Percentiles rank a stretch among this genome's conserved stretches.
Conservation (phyloP, 805 yeast genomes). For the Crinitomyces ghanaensis region DNA sequence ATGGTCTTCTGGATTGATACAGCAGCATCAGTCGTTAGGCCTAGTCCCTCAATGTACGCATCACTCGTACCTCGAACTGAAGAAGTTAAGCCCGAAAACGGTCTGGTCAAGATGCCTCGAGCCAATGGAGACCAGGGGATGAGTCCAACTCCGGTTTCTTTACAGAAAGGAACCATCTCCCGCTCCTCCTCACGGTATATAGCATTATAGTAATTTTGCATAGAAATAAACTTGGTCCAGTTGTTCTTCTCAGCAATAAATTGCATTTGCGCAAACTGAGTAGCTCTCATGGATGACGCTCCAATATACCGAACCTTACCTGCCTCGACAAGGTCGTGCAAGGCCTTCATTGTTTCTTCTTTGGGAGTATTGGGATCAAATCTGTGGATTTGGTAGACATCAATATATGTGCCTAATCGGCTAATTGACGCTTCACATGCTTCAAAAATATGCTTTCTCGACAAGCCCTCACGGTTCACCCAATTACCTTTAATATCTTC, state of each 20-base stretch:
- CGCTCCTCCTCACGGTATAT: conserved; percentile 51
- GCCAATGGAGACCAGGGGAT: conserved; percentile 55
- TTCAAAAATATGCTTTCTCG: conserved; percentile 37
- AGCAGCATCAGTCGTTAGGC: too few species aligned
- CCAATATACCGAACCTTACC: conserved; percentile 47
- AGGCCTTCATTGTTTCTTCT: conserved; percentile 44
- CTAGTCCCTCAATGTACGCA: too few species aligned
- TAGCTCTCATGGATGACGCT: conserved; percentile 49
- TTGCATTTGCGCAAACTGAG: conserved; percentile 42
- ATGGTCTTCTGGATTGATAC: too few species aligned
- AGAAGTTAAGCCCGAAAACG: conserved; percentile 16
- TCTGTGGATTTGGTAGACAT: conserved; percentile 46
- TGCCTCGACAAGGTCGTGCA: conserved; percentile 37
- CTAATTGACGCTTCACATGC: conserved; percentile 32
- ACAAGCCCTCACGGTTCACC: conserved; percentile 30
- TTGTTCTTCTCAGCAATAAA: conserved; percentile 41
- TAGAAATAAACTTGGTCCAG: conserved; percentile 47
- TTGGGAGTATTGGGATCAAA: conserved; percentile 38
- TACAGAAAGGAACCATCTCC: conserved; percentile 46
- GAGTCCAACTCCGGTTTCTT: conserved; percentile 39
- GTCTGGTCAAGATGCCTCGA: conserved; percentile 43
- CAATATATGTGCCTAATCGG: conserved; percentile 38
- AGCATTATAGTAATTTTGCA: conserved; percentile 49
- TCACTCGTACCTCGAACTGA: conserved; percentile 6
- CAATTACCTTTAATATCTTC: conserved; percentile 13